Base-by-base conservation (phyloP, 1,139 yeast species). In the Trichomonascaceae sp. region DNA sequence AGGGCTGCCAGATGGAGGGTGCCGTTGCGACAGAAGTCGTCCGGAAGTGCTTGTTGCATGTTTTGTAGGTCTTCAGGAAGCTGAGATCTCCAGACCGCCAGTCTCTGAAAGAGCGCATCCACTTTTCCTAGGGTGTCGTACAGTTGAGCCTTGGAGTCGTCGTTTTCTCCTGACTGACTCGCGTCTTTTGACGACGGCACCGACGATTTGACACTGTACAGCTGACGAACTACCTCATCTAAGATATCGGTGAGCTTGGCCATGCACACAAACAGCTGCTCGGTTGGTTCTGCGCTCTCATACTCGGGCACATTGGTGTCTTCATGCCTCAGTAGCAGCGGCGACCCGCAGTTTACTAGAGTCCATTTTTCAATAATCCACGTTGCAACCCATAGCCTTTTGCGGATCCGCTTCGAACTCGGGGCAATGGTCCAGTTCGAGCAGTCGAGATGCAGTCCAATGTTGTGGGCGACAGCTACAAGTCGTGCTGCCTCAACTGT, bases 401-500 rank as follows among this genome's bases (percentile, higher is more conserved):
- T 43, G 5, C 62, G 42, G 13, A 57, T 41, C 20, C 45, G 39
- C 34, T 56, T 57, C 23, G 46, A 48, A 5, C 47, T 43, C 13
- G 48, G 50, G 5, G 52, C 43, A 26, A 57, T 54, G 14, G 45
- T 42, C 62, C 62, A 57, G 18, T 45, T 32, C 9, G 51, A 33
- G 38, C 59, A 54, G 37, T 57, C 59, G 13, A 56, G 33, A 38
- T 57, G 61, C 26, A 57, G 42, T 1, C 62, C 62, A n/a, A 57
- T 38, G 15, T 54, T 50, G 33, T 50, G 56, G 8, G 56, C 46
- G 22, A 54, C 39, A 5, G 60, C 43, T 1, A 56, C 56, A 11
- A 55, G 43, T 28, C 45, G 45, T 6, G 59, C 57, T 13, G 53
- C 39, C 29, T 54, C 53, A 4, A 48, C 40, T n/a, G 52, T 44